Percentiles rank a stretch among this genome's conserved stretches.
phyloP scores from a whole-genome alignment of 371 early-diverging fungal genomes.

The Apophysomyces trapeziformis region DNA sequence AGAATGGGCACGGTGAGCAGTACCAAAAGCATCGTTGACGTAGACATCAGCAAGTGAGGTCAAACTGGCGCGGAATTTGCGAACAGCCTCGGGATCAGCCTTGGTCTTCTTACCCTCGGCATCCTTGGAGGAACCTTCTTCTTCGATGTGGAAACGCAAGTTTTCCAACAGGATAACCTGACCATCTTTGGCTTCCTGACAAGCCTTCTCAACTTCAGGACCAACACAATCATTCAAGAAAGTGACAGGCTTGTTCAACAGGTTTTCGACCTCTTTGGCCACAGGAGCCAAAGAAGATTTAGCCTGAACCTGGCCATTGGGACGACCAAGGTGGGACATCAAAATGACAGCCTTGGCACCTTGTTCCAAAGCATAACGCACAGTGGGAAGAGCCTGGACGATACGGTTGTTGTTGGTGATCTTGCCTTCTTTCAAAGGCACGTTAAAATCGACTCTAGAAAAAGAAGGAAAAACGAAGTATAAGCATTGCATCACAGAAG shows the following conservation, averaged over 20 bases:
- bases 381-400: slow-evolving; percentile 95
- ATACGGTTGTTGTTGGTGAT: slow-evolving; percentile 98
- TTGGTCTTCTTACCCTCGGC: slow-evolving; percentile 89
- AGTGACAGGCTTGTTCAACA: slow-evolving; percentile 84
- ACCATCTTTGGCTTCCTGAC: slow-evolving; percentile 77
- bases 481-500: not conserved
- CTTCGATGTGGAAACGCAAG: slow-evolving; percentile 98
- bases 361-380: slow-evolving; percentile 88
- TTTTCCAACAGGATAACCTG: slow-evolving; percentile 97
- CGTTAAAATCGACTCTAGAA: slow-evolving; percentile 98
- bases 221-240: slow-evolving; percentile 97
- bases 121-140: slow-evolving; percentile 96
- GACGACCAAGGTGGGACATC: slow-evolving; percentile 99
- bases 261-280: slow-evolving; percentile 82
- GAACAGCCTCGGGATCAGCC: slow-evolving; percentile 83
- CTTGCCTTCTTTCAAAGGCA: slow-evolving; percentile 89
- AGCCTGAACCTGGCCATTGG: slow-evolving; percentile 87
- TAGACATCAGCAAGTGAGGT: slow-evolving; percentile 96
- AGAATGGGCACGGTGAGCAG: slow-evolving; percentile 96
- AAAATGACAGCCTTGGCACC: slow-evolving; percentile 92
- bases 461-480: not conserved
- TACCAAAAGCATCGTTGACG: slow-evolving; percentile 99
- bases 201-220: slow-evolving; percentile 82
- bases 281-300: slow-evolving; percentile 96
- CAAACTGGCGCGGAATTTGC: slow-evolving; percentile 89